Conservation (phyloP, 441 rosid species). For the Bocquillonia castaneifolia region DNA sequence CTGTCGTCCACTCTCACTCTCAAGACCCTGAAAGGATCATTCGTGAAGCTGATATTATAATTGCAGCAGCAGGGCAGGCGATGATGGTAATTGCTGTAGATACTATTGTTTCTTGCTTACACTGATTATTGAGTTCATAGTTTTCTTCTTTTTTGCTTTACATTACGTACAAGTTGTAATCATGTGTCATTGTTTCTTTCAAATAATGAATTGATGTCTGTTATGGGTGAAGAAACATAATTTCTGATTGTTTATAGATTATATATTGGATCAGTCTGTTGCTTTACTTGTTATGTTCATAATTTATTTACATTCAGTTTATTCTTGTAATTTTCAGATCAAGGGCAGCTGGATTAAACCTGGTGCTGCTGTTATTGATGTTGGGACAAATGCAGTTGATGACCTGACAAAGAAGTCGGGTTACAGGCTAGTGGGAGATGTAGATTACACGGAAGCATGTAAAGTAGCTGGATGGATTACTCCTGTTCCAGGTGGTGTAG, state of each 20-base stretch:
- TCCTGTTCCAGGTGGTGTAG: slow-evolving; percentile 92
- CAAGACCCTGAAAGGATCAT: slow-evolving; percentile 53
- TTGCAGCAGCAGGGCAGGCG: slow-evolving; percentile 91
- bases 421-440: slow-evolving; percentile 86
- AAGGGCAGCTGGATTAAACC: slow-evolving; percentile 90
- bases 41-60: slow-evolving; percentile 79
- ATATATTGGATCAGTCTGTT: neutral
- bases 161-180: neutral
- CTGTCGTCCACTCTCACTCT: slow-evolving; percentile 64
- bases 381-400: slow-evolving; percentile 73
- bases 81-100: slow-evolving; percentile 51
- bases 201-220: neutral
- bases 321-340: slow-evolving; percentile 41
- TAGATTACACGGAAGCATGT: slow-evolving; percentile 67
- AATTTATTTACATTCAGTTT: neutral
- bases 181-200: neutral
- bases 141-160: neutral
- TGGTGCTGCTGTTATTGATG: slow-evolving; percentile 91
- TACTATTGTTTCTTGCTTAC: slow-evolving; percentile 2
- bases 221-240: neutral
- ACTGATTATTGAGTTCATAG: neutral
- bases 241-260: neutral
- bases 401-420: slow-evolving; percentile 72
- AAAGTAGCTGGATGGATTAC: slow-evolving; percentile 77
- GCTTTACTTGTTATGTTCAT: neutral